These are phyloP conservation scores for Metschnikowia cerradonensis DNA, from an alignment of 805 yeast species.

Conservation along the genomic window DNA sequence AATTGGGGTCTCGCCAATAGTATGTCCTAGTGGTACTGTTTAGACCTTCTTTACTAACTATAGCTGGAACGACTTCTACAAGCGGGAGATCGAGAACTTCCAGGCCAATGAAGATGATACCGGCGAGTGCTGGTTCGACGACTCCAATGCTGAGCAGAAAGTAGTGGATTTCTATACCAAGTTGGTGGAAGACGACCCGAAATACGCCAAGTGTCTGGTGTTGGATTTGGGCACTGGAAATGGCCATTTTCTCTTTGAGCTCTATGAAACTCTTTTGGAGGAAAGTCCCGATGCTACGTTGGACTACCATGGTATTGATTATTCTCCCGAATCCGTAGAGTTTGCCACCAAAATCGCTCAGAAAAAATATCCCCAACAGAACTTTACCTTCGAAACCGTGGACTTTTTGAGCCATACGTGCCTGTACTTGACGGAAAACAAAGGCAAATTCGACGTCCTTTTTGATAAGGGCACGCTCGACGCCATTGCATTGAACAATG, in stretches of 20 bases:
- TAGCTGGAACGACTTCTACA: slow-evolving; percentile 86
- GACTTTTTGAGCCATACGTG: slow-evolving; percentile 55
- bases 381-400: slow-evolving; percentile 56
- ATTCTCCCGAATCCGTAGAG: slow-evolving; percentile 72
- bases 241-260: slow-evolving; percentile 78
- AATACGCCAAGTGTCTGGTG: slow-evolving; percentile 32
- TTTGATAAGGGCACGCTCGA: slow-evolving; percentile 95
- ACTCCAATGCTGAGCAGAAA: slow-evolving; percentile 85
- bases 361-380: slow-evolving; percentile 27
- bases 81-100: slow-evolving; percentile 68
- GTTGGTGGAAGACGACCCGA: slow-evolving; percentile 16
- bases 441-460: slow-evolving; percentile 60
- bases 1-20: slow-evolving; percentile 83
- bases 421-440: slow-evolving; percentile 33
- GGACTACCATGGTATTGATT: slow-evolving; percentile 67
- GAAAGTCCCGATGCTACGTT: slow-evolving; percentile 35
- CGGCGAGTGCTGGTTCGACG: slow-evolving; percentile 97
- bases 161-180: slow-evolving; percentile 70
- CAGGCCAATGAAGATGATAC: slow-evolving; percentile 72
- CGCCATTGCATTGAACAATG: slow-evolving; percentile 86
- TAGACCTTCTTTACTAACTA: slow-evolving; percentile 16
- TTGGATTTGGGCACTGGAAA: slow-evolving; percentile 95
- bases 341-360: slow-evolving; percentile 64
- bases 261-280: slow-evolving; percentile 59
- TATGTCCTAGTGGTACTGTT: slow-evolving; percentile 25